Evolutionary conservation across 495 filamentous ascomycete species (phyloP), one percentile per base, ranked within the genome.

Genomic region (Lasiosphaeria hispida): DNA sequence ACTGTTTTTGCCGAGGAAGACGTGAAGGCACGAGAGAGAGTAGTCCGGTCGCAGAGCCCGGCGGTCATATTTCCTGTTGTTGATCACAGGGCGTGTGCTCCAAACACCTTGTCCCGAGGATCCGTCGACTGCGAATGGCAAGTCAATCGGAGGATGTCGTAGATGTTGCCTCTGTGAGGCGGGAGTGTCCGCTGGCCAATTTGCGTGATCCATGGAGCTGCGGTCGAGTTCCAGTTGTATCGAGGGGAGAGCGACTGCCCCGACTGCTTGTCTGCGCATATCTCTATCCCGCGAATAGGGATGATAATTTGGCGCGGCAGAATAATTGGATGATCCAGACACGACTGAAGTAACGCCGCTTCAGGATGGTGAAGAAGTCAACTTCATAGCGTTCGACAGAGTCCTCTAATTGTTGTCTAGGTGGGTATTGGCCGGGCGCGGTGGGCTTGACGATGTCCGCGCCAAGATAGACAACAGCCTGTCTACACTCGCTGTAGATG

Each of bases 401-500:
- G 44, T 56, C 53, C 17, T 48, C 36, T 30, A 48, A 17, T 1
- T 7, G 7, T 11, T 11, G 36, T 44, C 55, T 30, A 3, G 38
- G 18, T 11, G 55, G 55, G 37, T 58, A 44, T 6, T 50, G n/a
- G 19, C 38, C 39, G 10, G 45, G 47, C 8, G 19, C 10, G 8
- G 38, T 33, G 18, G 19, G 8, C 15, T n/a, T 42, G 37, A 19
- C 36, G 10, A 58, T 17, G 10, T 58, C 55, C 4, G 10, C 18
- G 1, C 55, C 55, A 8, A 51, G 40, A 10, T 50, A 58, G 10
- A 58, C 55, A 9, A 58, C 47, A 15, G 39, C 41, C 15, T 44
- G 55, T 41, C 44, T 43, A 17, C 47, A 53, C n/a, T 41, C 18
- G 14, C 44, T 52, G 52, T 70, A 68, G n/a, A 70, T 64, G 5